Evolutionary conservation across 2,329 filamentous ascomycete genomes (phyloP), one percentile per base, ranked within the genome.

Genomic region (Hymenoscyphus salicellus): DNA sequence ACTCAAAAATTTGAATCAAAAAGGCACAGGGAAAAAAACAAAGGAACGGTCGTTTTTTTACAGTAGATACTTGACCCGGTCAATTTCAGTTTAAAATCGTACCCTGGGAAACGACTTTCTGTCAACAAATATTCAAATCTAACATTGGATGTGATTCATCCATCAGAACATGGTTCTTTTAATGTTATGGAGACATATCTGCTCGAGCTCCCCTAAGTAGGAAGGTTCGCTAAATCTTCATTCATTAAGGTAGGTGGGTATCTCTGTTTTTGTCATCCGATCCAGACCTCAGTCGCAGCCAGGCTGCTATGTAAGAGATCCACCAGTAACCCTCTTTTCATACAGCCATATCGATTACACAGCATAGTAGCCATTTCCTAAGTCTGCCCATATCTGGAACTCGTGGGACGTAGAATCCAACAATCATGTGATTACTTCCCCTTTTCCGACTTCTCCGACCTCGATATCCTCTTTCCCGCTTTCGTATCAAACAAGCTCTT

Each of bases 401-500:
- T 11, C 32, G 8, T 8, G 8, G 32, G 2, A 20, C 5, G 17
- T 5, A 28, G 7, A 41, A 17, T 16, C 11, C 10, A 41, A 38
- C 10, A 3, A 32, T 58, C 52, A 58, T 43, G 30, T 32, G n/a
- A 46, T 26, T 41, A 43, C 33, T 30, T 59, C 55, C n/a, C 41
- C 41, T 56, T 57, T 59, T 32, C 32, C 16, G 52, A 28, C 16
- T 52, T 55, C 28, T 58, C 60, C 20, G 58, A 28, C 20, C 41
- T 64, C 14, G 63, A 41, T 73, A 83, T 88, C 74, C 81, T 86
- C 8, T 81, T 79, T 1, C 81, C 82, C 46, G 46, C 46, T 75
- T 90, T 91, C 5, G 85, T 82, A 67, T 89, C 87, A 72, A 92
- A 87, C 57, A 90, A 77, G 72, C 88, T 90, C 80, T 90, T 90